Percentiles rank a stretch among this genome's conserved stretches.
phyloP scores from a whole-genome alignment of 352 stramenopile species.

The Phytophthora kernoviae region DNA sequence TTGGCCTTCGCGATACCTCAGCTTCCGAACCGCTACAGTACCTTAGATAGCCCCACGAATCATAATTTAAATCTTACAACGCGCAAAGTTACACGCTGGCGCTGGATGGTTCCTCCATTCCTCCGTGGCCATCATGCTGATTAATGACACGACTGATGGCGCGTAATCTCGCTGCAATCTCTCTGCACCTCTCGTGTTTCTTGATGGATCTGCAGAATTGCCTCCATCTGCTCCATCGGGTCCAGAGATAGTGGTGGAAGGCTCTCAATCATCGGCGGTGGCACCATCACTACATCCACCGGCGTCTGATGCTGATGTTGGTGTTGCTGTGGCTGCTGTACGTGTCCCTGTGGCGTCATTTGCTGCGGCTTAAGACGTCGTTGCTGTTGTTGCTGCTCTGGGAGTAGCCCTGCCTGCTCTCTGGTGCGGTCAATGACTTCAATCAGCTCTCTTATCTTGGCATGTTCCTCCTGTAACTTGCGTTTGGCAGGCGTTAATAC shows the following conservation, averaged over 20 bases:
- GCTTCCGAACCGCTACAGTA: not conserved
- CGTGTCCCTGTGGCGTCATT: not conserved
- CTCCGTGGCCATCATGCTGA: slow-evolving; percentile 45
- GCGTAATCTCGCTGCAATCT: slow-evolving; percentile 49
- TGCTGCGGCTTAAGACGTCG: slow-evolving; percentile 12
- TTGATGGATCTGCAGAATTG: slow-evolving; percentile 61
- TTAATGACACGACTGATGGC: slow-evolving; percentile 41
- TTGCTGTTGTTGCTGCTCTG: slow-evolving; percentile 33
- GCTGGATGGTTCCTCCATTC: slow-evolving; percentile 58
- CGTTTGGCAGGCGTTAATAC: slow-evolving; percentile 48
- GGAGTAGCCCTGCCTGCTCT: slow-evolving; percentile 30
- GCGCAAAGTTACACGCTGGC: slow-evolving; percentile 54
- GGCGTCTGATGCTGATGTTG: slow-evolving; percentile 10
- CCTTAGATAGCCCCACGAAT: slow-evolving; percentile 9
- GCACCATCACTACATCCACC: slow-evolving; percentile 22
- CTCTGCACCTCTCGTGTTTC: slow-evolving; percentile 59
- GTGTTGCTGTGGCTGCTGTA: slow-evolving; percentile 14
- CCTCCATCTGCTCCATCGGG: slow-evolving; percentile 48
- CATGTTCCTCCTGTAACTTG: slow-evolving; percentile 54
- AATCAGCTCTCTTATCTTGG: slow-evolving; percentile 66
- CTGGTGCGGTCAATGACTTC: slow-evolving; percentile 62
- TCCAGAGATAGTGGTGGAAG: slow-evolving; percentile 28
- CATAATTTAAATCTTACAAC: slow-evolving; percentile 26
- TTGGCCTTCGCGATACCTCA: not conserved
- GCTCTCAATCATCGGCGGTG: slow-evolving; percentile 25